These are phyloP conservation scores for Macadamia tetraphylla DNA, from an alignment of 164 flowering plant genomes.

Conservation along the genomic window DNA sequence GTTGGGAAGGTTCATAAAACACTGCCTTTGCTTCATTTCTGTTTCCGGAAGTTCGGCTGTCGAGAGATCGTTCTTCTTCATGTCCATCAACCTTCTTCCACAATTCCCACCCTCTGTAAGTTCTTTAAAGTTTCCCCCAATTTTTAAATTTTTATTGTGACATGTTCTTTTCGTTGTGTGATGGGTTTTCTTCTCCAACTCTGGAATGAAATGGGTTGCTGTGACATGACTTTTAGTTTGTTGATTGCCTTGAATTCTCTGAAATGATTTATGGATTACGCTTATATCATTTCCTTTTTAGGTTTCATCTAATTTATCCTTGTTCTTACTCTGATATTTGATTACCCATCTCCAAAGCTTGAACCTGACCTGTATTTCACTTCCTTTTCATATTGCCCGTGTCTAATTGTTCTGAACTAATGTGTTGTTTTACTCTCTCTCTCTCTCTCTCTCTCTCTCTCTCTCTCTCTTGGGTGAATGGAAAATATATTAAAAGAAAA, in stretches of 20 bases:
- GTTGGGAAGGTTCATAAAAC: slow-evolving; percentile 54
- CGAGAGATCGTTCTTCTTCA: slow-evolving; percentile 48
- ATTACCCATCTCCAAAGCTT: no score
- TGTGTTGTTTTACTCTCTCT: no score
- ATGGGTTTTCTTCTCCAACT: no score
- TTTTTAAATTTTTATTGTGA: not conserved
- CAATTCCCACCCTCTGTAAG: slow-evolving; percentile 71
- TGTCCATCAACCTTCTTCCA: slow-evolving; percentile 65
- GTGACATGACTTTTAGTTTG: no score
- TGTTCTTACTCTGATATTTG: no score
- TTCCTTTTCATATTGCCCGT: no score
- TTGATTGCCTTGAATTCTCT: not conserved
- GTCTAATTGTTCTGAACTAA: not conserved
- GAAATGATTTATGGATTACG: not conserved
- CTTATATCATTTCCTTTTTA: not conserved
- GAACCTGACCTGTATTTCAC: no score
- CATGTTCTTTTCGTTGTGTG: not conserved
- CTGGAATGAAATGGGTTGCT: no score
- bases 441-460: no score
- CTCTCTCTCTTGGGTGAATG: no score
- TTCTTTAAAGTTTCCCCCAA: not conserved
- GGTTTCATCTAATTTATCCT: not conserved
- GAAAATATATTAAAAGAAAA: no score
- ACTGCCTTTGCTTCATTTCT: slow-evolving; percentile 51
- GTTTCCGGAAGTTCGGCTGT: slow-evolving; percentile 29